Conservation (phyloP, 2,329 filamentous ascomycete genomes). For the Ambrosiella xylebori region DNA sequence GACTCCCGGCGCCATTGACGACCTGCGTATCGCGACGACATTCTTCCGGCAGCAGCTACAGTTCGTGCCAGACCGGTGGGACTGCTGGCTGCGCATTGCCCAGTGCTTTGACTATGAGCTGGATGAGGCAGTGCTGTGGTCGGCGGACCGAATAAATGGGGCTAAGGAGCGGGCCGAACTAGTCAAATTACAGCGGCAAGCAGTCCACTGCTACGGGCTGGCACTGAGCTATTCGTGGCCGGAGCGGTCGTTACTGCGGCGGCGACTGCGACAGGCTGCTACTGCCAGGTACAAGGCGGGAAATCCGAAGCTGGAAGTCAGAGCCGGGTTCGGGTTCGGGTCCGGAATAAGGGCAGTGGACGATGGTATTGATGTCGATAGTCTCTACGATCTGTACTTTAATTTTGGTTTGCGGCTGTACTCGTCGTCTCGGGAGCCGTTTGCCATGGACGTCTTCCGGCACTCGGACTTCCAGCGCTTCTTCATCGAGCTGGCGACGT, state of each 20-base stretch:
- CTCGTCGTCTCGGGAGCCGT: slow-evolving; percentile 43
- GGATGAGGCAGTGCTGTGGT: slow-evolving; percentile 77
- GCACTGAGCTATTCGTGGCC: slow-evolving; percentile 38
- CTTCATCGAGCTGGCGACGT: slow-evolving; percentile 33
- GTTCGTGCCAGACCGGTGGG: slow-evolving; percentile 67
- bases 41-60: slow-evolving; percentile 72
- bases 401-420: slow-evolving; percentile 46
- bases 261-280: not conserved
- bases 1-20: slow-evolving; percentile 63
- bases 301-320: not conserved
- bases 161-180: slow-evolving; percentile 51
- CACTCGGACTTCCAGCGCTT: slow-evolving; percentile 40
- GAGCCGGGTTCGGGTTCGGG: not conserved
- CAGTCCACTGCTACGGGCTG: slow-evolving; percentile 63
- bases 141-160: slow-evolving; percentile 69
- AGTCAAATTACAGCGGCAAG: slow-evolving; percentile 56
- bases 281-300: not conserved
- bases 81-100: slow-evolving; percentile 76
- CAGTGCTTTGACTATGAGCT: slow-evolving; percentile 79
- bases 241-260: slow-evolving; percentile 13
- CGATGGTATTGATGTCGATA: slow-evolving; percentile 8
- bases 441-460: slow-evolving; percentile 44
- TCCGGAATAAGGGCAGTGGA: not conserved
- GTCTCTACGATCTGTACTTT: slow-evolving; percentile 38
- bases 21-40: slow-evolving; percentile 63